phyloP scores from a whole-genome alignment of 2,329 filamentous ascomycete genomes.

The Fusarium pseudoanthophilum region DNA sequence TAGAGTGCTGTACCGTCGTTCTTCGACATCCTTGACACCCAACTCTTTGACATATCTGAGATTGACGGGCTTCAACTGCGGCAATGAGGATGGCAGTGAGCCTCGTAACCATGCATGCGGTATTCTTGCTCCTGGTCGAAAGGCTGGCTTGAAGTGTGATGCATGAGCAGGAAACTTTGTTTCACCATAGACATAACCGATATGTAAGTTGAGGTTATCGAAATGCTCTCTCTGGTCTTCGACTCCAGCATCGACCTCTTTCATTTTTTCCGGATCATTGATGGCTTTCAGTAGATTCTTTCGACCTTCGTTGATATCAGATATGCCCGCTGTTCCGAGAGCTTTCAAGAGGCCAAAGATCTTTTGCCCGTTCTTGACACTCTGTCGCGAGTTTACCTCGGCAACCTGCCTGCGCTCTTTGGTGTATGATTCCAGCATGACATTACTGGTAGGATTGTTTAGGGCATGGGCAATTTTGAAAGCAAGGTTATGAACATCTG shows the following conservation, averaged over 20 bases:
- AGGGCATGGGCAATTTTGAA: neutral
- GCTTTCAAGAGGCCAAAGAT: neutral
- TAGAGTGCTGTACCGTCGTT: neutral
- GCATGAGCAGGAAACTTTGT: neutral
- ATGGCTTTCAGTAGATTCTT: neutral
- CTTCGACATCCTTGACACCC: neutral
- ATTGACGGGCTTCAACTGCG: neutral
- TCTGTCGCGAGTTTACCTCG: neutral
- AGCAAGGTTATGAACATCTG: neutral
- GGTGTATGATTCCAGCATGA: neutral
- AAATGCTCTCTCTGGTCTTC: neutral
- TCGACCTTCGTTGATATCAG: neutral
- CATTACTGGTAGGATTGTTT: neutral
- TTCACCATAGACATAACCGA: neutral
- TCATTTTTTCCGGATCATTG: neutral
- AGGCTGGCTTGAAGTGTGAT: neutral
- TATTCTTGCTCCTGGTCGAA: neutral
- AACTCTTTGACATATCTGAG: neutral
- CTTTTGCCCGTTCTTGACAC: neutral
- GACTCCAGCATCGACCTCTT: neutral
- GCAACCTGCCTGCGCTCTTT: neutral
- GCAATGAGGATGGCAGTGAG: neutral
- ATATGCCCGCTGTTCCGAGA: neutral
- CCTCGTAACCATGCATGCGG: neutral
- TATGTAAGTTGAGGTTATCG: neutral